Percentiles rank a stretch among this genome's conserved stretches.
These are phyloP conservation scores for Nicotiana sylvestris DNA, from an alignment of 257 asterid species.

Conservation along the genomic window DNA sequence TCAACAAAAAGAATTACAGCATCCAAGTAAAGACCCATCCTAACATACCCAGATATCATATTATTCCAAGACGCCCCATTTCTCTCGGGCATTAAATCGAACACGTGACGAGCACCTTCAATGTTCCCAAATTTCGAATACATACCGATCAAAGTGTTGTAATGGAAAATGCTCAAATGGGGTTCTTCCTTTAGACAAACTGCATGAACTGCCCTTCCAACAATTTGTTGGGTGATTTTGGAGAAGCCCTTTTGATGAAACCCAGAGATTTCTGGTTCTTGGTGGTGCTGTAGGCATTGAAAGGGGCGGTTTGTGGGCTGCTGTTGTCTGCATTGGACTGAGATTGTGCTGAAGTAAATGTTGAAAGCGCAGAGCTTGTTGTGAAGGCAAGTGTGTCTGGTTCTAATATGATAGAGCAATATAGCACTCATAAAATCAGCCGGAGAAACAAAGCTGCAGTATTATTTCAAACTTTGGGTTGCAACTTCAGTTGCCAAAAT, in stretches of 20 bases:
- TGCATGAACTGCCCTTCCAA: slow-evolving; percentile 61
- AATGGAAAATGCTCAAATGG: slow-evolving; percentile 47
- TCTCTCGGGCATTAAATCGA: slow-evolving; percentile 64
- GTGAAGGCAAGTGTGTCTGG: neutral
- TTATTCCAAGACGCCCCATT: slow-evolving; percentile 78
- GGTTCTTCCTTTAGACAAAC: slow-evolving; percentile 41
- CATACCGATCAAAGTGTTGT: slow-evolving; percentile 59
- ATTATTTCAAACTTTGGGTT: neutral
- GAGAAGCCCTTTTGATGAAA: slow-evolving; percentile 74
- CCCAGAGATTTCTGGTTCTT: slow-evolving; percentile 49
- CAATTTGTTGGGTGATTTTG: slow-evolving; percentile 35
- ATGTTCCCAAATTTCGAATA: slow-evolving; percentile 46
- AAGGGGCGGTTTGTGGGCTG: slow-evolving; percentile 18
- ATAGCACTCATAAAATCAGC: slow-evolving; percentile 4
- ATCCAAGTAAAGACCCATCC: slow-evolving; percentile 35
- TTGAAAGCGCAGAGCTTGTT: slow-evolving; percentile 34
- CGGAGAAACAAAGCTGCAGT: neutral
- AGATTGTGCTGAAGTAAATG: slow-evolving; percentile 27
- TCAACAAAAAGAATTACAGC: slow-evolving; percentile 50
- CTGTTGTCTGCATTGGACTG: slow-evolving; percentile 43
- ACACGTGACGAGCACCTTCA: slow-evolving; percentile 49
- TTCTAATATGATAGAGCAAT: neutral
- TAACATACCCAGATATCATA: slow-evolving; percentile 74
- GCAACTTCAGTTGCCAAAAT: neutral
- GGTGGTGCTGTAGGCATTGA: slow-evolving; percentile 39